Evolutionary conservation across 345 rosid genomes (phyloP), one percentile per base, ranked within the genome.

Genomic region (Moricandia arvensis): DNA sequence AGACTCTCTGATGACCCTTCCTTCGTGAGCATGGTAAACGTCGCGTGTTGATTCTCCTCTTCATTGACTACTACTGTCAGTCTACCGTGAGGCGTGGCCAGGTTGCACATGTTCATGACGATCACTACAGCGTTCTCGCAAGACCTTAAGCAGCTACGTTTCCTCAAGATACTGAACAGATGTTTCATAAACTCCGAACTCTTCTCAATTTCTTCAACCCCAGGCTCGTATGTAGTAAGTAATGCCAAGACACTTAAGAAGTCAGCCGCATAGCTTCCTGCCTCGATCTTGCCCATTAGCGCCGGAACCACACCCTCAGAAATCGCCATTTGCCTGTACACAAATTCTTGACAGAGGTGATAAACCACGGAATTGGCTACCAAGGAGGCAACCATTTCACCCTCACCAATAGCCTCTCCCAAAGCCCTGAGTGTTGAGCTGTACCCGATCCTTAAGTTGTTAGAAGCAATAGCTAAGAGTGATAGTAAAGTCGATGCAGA

Each of bases 401-500:
- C 89, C 30, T 81, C 84, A 29, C 77, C 68, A 21, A 89, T 21
- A 30, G 87, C 82, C 12, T 59, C 71, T 30, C 85, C 33, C 74
- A 89, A 18, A 68, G 31, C 31, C 31, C 31, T 29, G 5, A 29
- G 31, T 29, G 31, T 29, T 29, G 31, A 4, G 31, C 31, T 29
- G 31, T 29, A 3, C 31, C 31, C 31, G 31, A 29, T 29, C 2
- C 31, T 10, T 12, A 10, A 29, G 79, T 74, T 24, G 86, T 64
- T 77, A 11, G 62, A 64, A 15, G 57, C 75, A 58, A 59, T 58
- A 15, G 43, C 41, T 43, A 59, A 80, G 29, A 89, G 78, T 16
- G 88, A 59, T 37, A 76, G 75, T 12, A 87, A 83, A 55, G 94
- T 80, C 4, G 87, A 84, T 4, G 91, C 89, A 53, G 73, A 83